Evolutionary conservation across 176 grass and related monocot species (phyloP).

Genomic region (Cenchrus fungigraminus): DNA sequence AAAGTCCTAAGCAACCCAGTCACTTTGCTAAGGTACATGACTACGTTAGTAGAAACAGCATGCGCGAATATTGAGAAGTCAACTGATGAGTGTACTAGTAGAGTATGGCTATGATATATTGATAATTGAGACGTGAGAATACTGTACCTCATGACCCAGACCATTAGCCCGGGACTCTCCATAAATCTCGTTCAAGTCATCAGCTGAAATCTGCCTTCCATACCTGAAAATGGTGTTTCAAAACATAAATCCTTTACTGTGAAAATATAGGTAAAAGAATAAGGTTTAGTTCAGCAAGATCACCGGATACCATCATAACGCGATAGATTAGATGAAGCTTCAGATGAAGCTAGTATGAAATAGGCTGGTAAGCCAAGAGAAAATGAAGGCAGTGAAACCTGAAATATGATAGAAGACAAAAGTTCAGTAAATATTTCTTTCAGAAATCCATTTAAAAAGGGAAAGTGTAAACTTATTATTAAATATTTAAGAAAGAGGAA

Average conservation of each 20-base stretch:
- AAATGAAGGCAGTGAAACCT: conserved; percentile 95
- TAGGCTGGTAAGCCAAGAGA: conserved; percentile 93
- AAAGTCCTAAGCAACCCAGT: background rate
- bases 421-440: background rate
- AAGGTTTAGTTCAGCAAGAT: conserved; percentile 25
- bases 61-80: background rate
- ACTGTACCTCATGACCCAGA: conserved; percentile 83
- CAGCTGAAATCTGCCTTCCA: conserved; percentile 64
- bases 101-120: background rate
- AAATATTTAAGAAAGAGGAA: conserved; percentile 18
- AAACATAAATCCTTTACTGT: background rate
- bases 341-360: conserved; percentile 89
- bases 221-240: conserved; percentile 60
- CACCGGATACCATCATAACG: conserved; percentile 98
- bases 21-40: conserved; percentile 7
- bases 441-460: conserved; percentile 37
- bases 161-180: conserved; percentile 74
- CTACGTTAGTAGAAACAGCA: background rate
- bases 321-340: conserved; percentile 97
- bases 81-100: background rate
- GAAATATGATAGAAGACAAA: conserved; percentile 28
- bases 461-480: background rate
- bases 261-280: background rate
- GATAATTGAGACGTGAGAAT: background rate
- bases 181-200: conserved; percentile 81